phyloP scores from a whole-genome alignment of 139 green algal species.

The Trebouxia sp. region DNA sequence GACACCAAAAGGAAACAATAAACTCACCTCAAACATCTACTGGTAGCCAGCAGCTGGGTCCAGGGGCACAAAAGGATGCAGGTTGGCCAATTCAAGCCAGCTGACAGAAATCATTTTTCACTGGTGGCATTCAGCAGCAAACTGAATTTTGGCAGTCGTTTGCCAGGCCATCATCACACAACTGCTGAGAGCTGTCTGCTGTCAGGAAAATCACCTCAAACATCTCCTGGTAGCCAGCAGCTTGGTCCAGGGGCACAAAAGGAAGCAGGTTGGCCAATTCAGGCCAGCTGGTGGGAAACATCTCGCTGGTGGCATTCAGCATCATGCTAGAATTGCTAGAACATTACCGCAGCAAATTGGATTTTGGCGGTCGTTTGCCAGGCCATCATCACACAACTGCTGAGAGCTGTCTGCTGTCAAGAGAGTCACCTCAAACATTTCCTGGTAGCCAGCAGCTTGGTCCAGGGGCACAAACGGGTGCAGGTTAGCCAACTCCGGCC shows the following conservation, averaged over 20 bases:
- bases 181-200: too few species aligned
- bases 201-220: slow-evolving; percentile 80
- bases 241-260: slow-evolving; percentile 89
- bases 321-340: slow-evolving; percentile 99
- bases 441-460: slow-evolving; percentile 87
- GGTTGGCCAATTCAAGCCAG: slow-evolving; percentile 94
- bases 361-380: too few species aligned
- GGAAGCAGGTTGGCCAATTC: slow-evolving; percentile 97
- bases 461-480: slow-evolving; percentile 94
- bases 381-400: too few species aligned
- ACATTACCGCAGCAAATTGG: too few species aligned
- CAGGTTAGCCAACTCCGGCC: slow-evolving; percentile 95
- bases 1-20: too few species aligned
- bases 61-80: slow-evolving; percentile 94
- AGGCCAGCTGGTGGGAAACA: slow-evolving; percentile 98
- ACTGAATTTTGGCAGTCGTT: too few species aligned
- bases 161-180: too few species aligned
- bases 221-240: slow-evolving; percentile 93
- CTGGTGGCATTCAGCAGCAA: slow-evolving; percentile 96
- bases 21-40: slow-evolving; percentile 91
- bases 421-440: slow-evolving; percentile 95
- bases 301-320: slow-evolving; percentile 97
- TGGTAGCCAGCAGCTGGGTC: slow-evolving; percentile 89
- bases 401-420: too few species aligned
- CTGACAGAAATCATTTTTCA: slow-evolving; percentile 99